Percentiles rank a stretch among this genome's conserved stretches.
Conservation (phyloP, 805 yeast species). For the Ogataea zsoltii region DNA sequence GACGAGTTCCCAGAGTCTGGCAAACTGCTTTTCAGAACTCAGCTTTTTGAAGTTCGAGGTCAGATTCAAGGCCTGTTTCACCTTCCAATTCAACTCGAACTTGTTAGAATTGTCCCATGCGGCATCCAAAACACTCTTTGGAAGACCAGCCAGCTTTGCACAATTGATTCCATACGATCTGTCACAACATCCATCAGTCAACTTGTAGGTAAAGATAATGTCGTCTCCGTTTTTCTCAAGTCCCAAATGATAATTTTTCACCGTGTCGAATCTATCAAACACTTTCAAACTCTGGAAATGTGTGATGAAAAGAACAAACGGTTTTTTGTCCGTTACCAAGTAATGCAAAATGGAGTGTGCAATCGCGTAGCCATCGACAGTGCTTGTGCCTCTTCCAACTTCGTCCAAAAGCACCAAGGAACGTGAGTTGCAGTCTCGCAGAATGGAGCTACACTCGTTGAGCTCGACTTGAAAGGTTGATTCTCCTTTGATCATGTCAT, state of each 20-base stretch:
- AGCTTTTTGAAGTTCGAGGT: slow-evolving; percentile 3
- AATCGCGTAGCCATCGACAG: slow-evolving; percentile 78
- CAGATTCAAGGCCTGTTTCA: slow-evolving; percentile 17
- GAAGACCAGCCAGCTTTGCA: slow-evolving; percentile 72
- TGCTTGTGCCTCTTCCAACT: slow-evolving; percentile 70
- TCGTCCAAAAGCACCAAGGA: slow-evolving; percentile 73
- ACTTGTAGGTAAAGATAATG: slow-evolving; percentile 53
- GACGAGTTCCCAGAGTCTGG: slow-evolving; percentile 21
- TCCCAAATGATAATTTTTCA: slow-evolving; percentile 73
- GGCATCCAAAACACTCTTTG: slow-evolving; percentile 42
- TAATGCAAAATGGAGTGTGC: slow-evolving; percentile 72
- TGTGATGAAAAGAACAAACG: slow-evolving; percentile 76
- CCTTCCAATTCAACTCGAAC: slow-evolving; percentile 23
- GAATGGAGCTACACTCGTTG: slow-evolving; percentile 61
- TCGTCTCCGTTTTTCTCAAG: slow-evolving; percentile 30
- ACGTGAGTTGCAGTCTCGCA: slow-evolving; percentile 47
- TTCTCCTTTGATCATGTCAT: slow-evolving; percentile 69
- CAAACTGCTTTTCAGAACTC: slow-evolving; percentile 2
- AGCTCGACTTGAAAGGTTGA: slow-evolving; percentile 85
- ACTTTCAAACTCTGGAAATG: slow-evolving; percentile 72
- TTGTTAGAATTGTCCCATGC: slow-evolving; percentile 43
- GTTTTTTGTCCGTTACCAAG: slow-evolving; percentile 44
- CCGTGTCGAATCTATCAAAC: slow-evolving; percentile 43
- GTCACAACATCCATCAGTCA: slow-evolving; percentile 50
- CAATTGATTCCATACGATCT: slow-evolving; percentile 85